Base-by-base conservation (phyloP, 805 yeast genomes). In the Sugiyamaella boreocaroliniensis region DNA sequence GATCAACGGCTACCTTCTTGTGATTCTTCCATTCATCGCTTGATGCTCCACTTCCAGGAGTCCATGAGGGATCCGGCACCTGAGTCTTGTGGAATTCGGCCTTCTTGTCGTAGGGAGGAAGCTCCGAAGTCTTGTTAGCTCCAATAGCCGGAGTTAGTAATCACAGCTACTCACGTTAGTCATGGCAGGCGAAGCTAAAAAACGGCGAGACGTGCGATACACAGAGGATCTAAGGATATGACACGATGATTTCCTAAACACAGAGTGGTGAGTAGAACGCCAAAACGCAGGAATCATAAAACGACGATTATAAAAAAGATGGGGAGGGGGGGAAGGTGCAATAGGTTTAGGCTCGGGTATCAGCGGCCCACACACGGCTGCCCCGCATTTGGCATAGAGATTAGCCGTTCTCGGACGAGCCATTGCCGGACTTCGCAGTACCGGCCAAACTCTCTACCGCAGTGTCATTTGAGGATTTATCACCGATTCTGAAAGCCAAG, bases 1-100 rank as follows among this genome's bases (percentile, higher is more conserved):
- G 85, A 60, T 80, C 82, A 51, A 81, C 64, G 43, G 67, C 65
- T 5, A 79, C 50, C 60, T 79, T 81, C 47, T 68, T 63, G 62
- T 75, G 71, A 5, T 61, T 50, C 51, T 69, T 67, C 82, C 82
- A 79, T 12, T 67, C 72, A 19, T 68, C 68, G 43, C 66, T 63
- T 43, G 47, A 68, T 19, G 82, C 79, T 4, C 83, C 83, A 10
- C 70, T 60, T 2, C 81, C 82, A 7, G 70, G 68, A 34, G 53
- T 60, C 84, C 83, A 80, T 32, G 64, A 54, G 2, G 74, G 70
- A 22, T 62, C 52, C 41, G 52, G 54, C 22, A 65, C 60, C 51
- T 58, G 50, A n/a, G 48, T 45, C 19, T 47, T 47, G 26, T 47
- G 55, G 45, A 8, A 77, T 76, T 4, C 74, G 20, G 45, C 47